phyloP scores from a whole-genome alignment of 306 rosid species.

The Mimosa pudica region DNA sequence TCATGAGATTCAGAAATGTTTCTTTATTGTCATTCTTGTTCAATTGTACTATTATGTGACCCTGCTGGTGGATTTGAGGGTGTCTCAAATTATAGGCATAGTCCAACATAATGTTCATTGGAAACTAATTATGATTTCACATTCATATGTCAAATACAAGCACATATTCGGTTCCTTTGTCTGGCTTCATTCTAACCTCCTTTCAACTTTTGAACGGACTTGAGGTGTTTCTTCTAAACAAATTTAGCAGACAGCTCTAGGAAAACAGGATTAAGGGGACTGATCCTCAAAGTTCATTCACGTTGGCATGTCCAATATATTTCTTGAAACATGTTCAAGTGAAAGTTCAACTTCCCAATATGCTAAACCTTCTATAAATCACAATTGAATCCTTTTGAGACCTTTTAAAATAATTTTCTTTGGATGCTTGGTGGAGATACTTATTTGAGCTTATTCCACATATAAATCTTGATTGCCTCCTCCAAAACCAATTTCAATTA shows the following conservation, averaged over 20 bases:
- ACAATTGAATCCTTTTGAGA: too few species aligned
- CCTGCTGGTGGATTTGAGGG: slow-evolving; percentile 14
- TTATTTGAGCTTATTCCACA: neutral
- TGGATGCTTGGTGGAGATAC: too few species aligned
- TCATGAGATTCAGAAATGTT: slow-evolving; percentile 14
- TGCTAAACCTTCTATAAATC: neutral
- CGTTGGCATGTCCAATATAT: neutral
- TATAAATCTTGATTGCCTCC: neutral
- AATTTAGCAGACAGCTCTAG: neutral
- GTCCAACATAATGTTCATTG: neutral
- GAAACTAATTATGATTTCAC: neutral
- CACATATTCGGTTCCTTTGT: neutral
- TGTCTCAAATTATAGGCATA: slow-evolving; percentile 15
- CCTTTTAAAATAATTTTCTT: too few species aligned
- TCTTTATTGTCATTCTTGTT: neutral
- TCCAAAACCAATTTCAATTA: neutral
- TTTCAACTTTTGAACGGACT: neutral
- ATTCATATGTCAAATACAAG: neutral
- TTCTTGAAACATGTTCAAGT: neutral
- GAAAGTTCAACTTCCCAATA: neutral
- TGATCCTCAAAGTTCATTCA: neutral
- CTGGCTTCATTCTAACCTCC: neutral
- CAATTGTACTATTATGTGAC: slow-evolving; percentile 15
- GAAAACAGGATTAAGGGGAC: neutral
- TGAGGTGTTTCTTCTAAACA: neutral